These are phyloP conservation scores for Fusarium udum DNA, from an alignment of 2,329 filamentous ascomycete genomes.

Conservation along the genomic window DNA sequence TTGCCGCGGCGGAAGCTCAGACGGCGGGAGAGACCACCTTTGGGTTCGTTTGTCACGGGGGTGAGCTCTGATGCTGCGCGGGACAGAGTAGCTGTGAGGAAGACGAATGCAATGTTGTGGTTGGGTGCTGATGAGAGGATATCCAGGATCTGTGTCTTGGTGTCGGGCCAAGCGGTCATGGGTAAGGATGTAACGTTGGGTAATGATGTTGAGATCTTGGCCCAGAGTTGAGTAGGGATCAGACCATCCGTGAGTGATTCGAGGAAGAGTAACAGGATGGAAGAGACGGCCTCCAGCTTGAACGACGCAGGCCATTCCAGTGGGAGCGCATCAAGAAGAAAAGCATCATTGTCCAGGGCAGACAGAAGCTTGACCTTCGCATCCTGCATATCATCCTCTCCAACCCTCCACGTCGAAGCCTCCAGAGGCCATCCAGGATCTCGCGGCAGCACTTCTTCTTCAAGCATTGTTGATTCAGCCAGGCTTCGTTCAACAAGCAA, in stretches of 20 bases:
- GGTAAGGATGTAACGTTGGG: constrained; percentile 50
- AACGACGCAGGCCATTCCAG: constrained; percentile 70
- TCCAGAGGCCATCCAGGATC: constrained; percentile 71
- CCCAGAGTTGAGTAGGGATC: constrained; percentile 76
- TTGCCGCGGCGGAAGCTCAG: constrained; percentile 56
- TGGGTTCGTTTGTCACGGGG: constrained; percentile 48
- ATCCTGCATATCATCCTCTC: constrained; percentile 35
- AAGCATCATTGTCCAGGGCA: constrained; percentile 76
- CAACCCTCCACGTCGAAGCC: constrained; percentile 48
- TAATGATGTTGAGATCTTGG: constrained; percentile 69
- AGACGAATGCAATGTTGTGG: constrained; percentile 90
- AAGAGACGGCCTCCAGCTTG: constrained; percentile 78
- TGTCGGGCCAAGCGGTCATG: constrained; percentile 48
- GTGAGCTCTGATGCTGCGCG: constrained; percentile 61
- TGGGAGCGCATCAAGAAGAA: constrained; percentile 69
- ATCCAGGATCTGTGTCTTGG: constrained; percentile 72
- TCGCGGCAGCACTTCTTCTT: constrained; percentile 60
- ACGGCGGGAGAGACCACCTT: constrained; percentile 52
- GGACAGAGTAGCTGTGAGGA: constrained; percentile 80
- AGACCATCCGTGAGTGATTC: constrained; percentile 80
- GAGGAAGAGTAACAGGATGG: constrained; percentile 79
- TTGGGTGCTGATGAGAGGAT: constrained; percentile 75
- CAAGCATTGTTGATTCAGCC: constrained; percentile 71
- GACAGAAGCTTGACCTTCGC: constrained; percentile 59
- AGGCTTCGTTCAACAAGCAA: constrained; percentile 64